A percentile compares a stretch with the other conserved stretches of the same genome.
Evolutionary conservation across 495 filamentous ascomycete species (phyloP).

Genomic region (Acidiella bohemica): DNA sequence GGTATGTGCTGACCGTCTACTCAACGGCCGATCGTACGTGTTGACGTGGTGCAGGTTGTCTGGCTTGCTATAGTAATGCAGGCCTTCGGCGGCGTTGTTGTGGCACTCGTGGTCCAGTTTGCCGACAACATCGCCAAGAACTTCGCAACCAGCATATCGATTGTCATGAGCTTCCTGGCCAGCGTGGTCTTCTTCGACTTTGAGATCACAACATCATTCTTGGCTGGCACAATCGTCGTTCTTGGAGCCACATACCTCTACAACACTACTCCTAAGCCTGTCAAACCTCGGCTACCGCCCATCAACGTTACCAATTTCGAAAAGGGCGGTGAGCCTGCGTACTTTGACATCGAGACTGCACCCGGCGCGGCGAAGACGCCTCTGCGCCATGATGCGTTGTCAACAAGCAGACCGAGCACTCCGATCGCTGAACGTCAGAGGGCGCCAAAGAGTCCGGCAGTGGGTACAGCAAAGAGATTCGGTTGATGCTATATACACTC

Average conservation of each 20-base stretch:
- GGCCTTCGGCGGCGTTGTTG: slow-evolving; percentile 66
- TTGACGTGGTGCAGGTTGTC: too few species aligned
- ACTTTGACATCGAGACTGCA: slow-evolving; percentile 39
- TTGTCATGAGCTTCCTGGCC: slow-evolving; percentile 68
- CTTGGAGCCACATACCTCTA: slow-evolving; percentile 75
- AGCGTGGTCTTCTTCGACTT: slow-evolving; percentile 80
- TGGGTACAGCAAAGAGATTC: too few species aligned
- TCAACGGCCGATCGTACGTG: too few species aligned
- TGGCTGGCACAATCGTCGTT: slow-evolving; percentile 65
- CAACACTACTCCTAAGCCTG: slow-evolving; percentile 32
- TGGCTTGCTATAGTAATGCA: slow-evolving; percentile 77
- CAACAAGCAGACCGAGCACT: slow-evolving; percentile 54
- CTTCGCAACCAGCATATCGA: slow-evolving; percentile 81
- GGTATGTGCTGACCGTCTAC: too few species aligned
- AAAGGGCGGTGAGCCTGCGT: slow-evolving; percentile 40
- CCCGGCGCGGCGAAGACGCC: slow-evolving; percentile 29
- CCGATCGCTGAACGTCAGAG: slow-evolving; percentile 36
- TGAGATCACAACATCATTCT: slow-evolving; percentile 60
- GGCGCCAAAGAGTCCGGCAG: too few species aligned
- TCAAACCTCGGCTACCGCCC: slow-evolving; percentile 42
- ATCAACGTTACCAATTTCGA: slow-evolving; percentile 66
- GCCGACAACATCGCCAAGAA: slow-evolving; percentile 83
- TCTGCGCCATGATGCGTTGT: slow-evolving; percentile 40
- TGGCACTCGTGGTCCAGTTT: slow-evolving; percentile 74
- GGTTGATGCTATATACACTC: too few species aligned